Evolutionary conservation across 257 asterid species (phyloP), one percentile per base, ranked within the genome.

Genomic region (Datura wrightii): DNA sequence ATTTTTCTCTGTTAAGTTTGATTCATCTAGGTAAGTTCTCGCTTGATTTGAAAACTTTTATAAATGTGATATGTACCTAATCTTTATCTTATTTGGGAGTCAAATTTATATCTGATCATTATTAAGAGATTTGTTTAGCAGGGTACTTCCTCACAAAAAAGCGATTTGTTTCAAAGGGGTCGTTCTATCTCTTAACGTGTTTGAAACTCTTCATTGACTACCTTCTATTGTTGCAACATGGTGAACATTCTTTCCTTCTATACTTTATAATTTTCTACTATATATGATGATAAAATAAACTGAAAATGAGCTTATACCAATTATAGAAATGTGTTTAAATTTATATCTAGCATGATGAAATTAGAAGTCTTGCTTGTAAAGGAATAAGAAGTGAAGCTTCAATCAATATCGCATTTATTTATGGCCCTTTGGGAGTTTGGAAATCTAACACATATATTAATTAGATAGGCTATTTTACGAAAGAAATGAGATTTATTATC

Each of bases 401-500:
- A 65, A 65, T 9, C 5, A 34, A 9, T 65, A 34, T 34, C 10
- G 10, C 9, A 5, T 34, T 11, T 6, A 34, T 65, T 5, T 13
- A 65, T 34, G 11, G 19, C 10, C 10, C 0, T 1, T 1, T 34
- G 1, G 34, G 14, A 11, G 10, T 5, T 34, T 0, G 0, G 13
- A 65, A 13, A 10, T 65, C 1, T 3, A 34, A 34, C 41, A 65
- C 19, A 34, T 13, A 1, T 34, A 36, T 2, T 34, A 5, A 63
- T 63, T 60, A 60, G 3, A 60, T 10, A 2, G 8, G 14, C 15
- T 39, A 0, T 39, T 24, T 24, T 24, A 24, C 31, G 0, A 24
- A 24, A 24, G 31, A 24, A 24, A 24, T 24, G 31, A 24, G 31
- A 24, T 24, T 1, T 24, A 24, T 24, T 24, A 1, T 24, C 31